Percentiles rank a stretch among this genome's conserved stretches.
Evolutionary conservation across 2,329 filamentous ascomycete species (phyloP).

Genomic region (Hypomyces perniciosus): DNA sequence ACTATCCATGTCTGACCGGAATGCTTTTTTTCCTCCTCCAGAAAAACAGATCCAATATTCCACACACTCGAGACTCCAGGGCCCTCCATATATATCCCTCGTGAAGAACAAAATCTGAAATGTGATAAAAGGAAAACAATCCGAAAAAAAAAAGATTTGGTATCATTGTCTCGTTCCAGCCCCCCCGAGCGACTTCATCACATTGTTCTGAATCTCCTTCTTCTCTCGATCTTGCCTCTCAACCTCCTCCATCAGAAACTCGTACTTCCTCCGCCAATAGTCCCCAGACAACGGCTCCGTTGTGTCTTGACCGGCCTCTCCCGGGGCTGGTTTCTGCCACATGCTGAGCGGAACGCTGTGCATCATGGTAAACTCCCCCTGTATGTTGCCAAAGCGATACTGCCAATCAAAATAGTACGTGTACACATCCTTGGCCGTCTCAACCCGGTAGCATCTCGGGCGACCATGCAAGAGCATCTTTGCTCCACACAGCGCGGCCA

Average conservation of each 20-base stretch:
- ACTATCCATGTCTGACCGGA: too few relatives aligned
- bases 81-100: too few relatives aligned
- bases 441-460: constrained; percentile 37
- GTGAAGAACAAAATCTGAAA: too few relatives aligned
- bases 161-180: constrained; percentile 14
- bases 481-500: constrained; percentile 52
- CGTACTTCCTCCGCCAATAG: constrained; percentile 49
- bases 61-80: too few relatives aligned
- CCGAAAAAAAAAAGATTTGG: constrained; percentile 8
- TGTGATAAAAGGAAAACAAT: not conserved
- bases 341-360: constrained; percentile 39
- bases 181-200: constrained; percentile 34
- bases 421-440: constrained; percentile 35
- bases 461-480: constrained; percentile 41
- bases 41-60: too few relatives aligned
- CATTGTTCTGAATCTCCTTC: constrained; percentile 34
- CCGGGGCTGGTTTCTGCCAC: constrained; percentile 30
- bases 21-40: too few relatives aligned
- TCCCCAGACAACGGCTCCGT: constrained; percentile 25
- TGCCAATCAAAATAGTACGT: constrained; percentile 51
- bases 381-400: constrained; percentile 47
- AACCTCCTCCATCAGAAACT: constrained; percentile 53
- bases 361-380: constrained; percentile 47
- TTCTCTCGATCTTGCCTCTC: constrained; percentile 52
- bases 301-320: constrained; percentile 15